Conservation (phyloP, 2,329 filamentous ascomycete genomes). For the Ophiosphaerella narmari region DNA sequence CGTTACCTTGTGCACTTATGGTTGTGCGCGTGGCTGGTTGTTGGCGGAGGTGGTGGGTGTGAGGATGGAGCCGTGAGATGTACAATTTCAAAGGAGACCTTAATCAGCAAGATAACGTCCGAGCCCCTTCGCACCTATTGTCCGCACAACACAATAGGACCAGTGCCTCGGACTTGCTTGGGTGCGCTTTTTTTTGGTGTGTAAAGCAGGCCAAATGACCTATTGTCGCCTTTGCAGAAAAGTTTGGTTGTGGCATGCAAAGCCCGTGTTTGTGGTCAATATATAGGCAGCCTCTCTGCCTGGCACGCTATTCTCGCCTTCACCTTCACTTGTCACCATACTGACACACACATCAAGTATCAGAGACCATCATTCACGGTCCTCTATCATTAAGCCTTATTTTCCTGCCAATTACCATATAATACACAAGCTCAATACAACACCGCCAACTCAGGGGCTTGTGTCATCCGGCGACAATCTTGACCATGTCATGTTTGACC, state of each 20-base stretch:
- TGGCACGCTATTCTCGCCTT: conserved; percentile 10
- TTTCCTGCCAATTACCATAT: neutral
- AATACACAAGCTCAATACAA: neutral
- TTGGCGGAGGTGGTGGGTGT: conserved; percentile 21
- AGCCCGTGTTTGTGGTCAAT: conserved; percentile 3
- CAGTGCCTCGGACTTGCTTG: conserved; percentile 3
- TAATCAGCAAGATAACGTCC: conserved; percentile 13
- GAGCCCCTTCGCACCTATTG: conserved; percentile 13
- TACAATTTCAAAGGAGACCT: conserved; percentile 14
- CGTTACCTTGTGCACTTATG: conserved; percentile 32
- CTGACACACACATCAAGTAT: neutral
- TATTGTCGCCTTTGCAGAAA: neutral
- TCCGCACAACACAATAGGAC: conserved; percentile 18
- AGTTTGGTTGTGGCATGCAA: conserved; percentile 10
- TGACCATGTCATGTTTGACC: neutral
- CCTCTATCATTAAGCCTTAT: too few relatives aligned
- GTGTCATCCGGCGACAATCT: neutral
- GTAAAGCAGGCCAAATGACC: neutral
- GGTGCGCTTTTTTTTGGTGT: neutral
- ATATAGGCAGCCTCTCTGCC: conserved; percentile 6
- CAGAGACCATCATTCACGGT: too few relatives aligned
- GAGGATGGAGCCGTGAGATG: conserved; percentile 6
- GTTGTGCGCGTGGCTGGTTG: conserved; percentile 32
- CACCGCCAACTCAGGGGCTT: conserved; percentile 1
- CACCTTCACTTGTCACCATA: conserved; percentile 11